Percentiles rank a stretch among this genome's conserved stretches.
These are phyloP conservation scores for Candida railenensis DNA, from an alignment of 805 yeast genomes.

Conservation along the genomic window DNA sequence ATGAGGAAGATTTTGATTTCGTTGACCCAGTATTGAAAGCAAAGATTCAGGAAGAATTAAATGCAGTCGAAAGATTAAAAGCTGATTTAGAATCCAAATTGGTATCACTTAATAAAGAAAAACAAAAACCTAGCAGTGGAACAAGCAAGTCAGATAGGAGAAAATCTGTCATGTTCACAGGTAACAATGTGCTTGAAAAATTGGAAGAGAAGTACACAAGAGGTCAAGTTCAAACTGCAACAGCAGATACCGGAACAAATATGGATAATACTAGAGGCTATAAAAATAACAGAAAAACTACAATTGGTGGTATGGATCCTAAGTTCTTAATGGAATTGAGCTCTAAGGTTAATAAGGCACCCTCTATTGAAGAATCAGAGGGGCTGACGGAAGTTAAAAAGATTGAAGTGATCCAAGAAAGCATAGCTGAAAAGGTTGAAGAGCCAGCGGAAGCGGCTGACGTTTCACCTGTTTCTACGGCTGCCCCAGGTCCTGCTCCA, in stretches of 20 bases:
- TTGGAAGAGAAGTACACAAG: conserved; percentile 46
- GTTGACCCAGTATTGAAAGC: conserved; percentile 34
- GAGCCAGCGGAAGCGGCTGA: conserved; percentile 11
- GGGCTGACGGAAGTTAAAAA: no score
- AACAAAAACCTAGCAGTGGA: conserved; percentile 3
- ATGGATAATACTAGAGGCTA: conserved; percentile 20
- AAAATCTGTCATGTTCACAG: conserved; percentile 9
- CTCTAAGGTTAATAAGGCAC: conserved; percentile 45
- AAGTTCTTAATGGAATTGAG: conserved; percentile 54
- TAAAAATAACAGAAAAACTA: conserved; percentile 29
- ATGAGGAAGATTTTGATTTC: conserved; percentile 18
- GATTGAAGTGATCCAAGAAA: conserved; percentile 14
- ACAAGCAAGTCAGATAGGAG: conserved; percentile 10
- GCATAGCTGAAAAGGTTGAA: no score
- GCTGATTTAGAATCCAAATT: conserved; percentile 40
- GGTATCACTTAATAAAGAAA: conserved; percentile 18
- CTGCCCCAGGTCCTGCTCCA: conserved; percentile 19
- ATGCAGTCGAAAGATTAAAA: conserved; percentile 41
- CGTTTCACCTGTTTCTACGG: conserved; percentile 4
- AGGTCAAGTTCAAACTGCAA: conserved; percentile 37
- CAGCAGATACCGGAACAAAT: conserved; percentile 9
- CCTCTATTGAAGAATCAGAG: conserved; percentile 30
- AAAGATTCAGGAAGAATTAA: conserved; percentile 41
- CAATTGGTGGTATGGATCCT: conserved; percentile 44
- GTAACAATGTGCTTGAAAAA: conserved; percentile 18